Conservation (phyloP, 2,329 filamentous ascomycete species). For the Epicoccum nigrum region DNA sequence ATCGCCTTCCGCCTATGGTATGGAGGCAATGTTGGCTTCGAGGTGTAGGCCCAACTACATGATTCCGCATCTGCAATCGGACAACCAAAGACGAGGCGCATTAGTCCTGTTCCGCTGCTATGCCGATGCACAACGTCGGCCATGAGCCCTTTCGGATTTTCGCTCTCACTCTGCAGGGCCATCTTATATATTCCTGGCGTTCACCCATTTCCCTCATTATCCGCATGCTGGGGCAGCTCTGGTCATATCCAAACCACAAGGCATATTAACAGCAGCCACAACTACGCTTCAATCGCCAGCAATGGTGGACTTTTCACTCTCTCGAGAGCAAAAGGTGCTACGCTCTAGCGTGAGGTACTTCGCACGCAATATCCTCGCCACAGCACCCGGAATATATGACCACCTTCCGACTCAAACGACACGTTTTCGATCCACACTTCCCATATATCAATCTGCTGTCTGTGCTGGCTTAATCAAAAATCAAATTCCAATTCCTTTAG, state of each 20-base stretch:
- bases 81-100: too few relatives aligned
- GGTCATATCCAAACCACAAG: not conserved
- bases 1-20: too few relatives aligned
- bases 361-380: conserved; percentile 7
- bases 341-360: conserved; percentile 14
- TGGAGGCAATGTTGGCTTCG: too few relatives aligned
- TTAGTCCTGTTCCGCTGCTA: too few relatives aligned
- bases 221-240: not conserved
- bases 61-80: too few relatives aligned
- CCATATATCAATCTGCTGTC: conserved; percentile 55
- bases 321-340: conserved; percentile 15
- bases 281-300: not conserved
- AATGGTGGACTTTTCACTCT: conserved; percentile 25
- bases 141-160: too few relatives aligned
- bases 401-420: conserved; percentile 32
- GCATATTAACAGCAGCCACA: not conserved
- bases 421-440: conserved; percentile 56
- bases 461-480: conserved; percentile 55
- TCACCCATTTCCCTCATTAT: not conserved
- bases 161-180: not conserved
- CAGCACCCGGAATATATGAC: conserved; percentile 24
- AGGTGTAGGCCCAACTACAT: too few relatives aligned
- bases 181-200: not conserved
- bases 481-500: conserved; percentile 54
- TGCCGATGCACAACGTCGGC: too few relatives aligned